These are phyloP conservation scores for Leishmania guyanensis DNA, from an alignment of 208 protist species.

Conservation along the genomic window DNA sequence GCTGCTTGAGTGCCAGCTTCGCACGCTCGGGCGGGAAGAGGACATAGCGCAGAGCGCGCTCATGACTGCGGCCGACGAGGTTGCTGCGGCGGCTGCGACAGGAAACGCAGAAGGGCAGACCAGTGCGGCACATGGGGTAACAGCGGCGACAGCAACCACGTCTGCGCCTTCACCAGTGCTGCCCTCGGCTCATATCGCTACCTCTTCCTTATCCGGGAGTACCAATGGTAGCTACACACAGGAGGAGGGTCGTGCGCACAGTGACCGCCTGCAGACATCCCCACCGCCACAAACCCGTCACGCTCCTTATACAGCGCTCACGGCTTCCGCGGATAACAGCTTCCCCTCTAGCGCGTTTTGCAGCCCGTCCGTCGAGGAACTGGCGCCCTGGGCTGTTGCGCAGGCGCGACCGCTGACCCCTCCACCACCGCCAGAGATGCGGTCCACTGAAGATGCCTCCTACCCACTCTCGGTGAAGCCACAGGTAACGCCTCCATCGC, in stretches of 20 bases:
- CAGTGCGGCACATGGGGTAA: not conserved
- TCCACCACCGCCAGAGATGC: not conserved
- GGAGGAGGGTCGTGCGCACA: not conserved
- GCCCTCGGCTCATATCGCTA: not conserved
- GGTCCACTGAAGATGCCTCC: not conserved
- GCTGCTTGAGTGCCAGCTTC: constrained; percentile 33
- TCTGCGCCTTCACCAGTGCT: not conserved
- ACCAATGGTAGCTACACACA: no score
- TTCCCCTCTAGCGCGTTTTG: constrained; percentile 9
- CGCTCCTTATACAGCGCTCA: not conserved
- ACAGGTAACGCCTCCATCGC: not conserved
- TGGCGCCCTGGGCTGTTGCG: not conserved
- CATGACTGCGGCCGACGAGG: constrained; percentile 1
- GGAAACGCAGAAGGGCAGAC: not conserved
- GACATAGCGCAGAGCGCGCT: constrained; percentile 12
- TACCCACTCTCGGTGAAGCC: not conserved
- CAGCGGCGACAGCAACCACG: not conserved
- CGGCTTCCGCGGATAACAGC: not conserved
- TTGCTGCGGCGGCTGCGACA: not conserved
- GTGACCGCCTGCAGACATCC: not conserved
- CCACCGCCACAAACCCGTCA: not conserved
- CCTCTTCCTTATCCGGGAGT: not conserved
- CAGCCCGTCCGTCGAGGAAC: constrained; percentile 14
- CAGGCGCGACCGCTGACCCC: not conserved
- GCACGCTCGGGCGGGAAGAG: constrained; percentile 30